A percentile compares a stretch with the other conserved stretches of the same genome.
Evolutionary conservation across 2,329 filamentous ascomycete species (phyloP).

Genomic region (Aureobasidium leucospermi): DNA sequence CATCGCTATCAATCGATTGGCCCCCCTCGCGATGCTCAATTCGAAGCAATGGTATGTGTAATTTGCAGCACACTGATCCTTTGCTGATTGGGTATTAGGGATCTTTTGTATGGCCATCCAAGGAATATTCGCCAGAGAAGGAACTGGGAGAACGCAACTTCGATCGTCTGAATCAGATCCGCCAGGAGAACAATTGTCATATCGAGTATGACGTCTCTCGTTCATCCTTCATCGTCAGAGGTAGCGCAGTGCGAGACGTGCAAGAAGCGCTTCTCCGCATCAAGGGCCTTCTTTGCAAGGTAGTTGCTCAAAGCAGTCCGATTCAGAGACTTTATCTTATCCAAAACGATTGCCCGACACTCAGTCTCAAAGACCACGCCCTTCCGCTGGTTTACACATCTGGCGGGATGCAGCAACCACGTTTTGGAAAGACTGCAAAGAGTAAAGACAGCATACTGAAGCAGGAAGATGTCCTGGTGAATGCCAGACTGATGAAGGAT

Average conservation of each 20-base stretch:
- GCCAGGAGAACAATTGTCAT: constrained; percentile 33
- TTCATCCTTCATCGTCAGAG: constrained; percentile 27
- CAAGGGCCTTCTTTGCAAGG: constrained; percentile 30
- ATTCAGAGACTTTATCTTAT: constrained; percentile 23
- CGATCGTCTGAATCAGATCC: constrained; percentile 39
- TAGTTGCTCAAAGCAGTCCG: constrained; percentile 26
- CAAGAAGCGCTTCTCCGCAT: constrained; percentile 28
- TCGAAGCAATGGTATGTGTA: not conserved
- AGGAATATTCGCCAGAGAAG: constrained; percentile 34
- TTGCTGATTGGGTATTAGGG: not conserved
- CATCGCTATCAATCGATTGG: not conserved
- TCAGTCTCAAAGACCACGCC: not conserved
- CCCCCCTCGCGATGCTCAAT: not conserved
- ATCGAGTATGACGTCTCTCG: constrained; percentile 30
- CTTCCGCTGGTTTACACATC: not conserved
- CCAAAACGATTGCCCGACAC: constrained; percentile 11
- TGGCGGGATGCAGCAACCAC: constrained; percentile 14
- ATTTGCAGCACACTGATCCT: not conserved
- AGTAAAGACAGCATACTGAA: not conserved
- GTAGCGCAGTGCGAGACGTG: constrained; percentile 20
- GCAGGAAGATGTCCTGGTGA: not conserved
- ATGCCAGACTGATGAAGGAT: not conserved
- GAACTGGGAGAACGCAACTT: constrained; percentile 33
- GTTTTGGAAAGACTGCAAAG: not conserved
- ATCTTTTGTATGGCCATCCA: constrained; percentile 39